Percentiles rank a stretch among this genome's conserved stretches.
Evolutionary conservation across 2,329 filamentous ascomycete species (phyloP).

Genomic region (Penicillium sp.): DNA sequence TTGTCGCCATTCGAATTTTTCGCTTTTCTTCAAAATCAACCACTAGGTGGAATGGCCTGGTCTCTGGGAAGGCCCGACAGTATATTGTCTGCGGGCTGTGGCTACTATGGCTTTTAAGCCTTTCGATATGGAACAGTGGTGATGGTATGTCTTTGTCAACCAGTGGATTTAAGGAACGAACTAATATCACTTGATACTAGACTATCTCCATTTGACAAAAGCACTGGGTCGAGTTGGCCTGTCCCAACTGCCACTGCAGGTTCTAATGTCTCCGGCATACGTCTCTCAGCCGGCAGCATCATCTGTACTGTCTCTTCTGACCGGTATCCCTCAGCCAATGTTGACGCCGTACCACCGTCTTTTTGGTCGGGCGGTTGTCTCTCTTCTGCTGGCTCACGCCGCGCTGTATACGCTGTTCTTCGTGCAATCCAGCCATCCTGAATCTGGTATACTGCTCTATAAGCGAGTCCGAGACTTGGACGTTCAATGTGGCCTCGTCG

Average conservation of each 20-base stretch:
- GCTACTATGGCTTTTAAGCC: constrained; percentile 51
- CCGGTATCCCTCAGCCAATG: constrained; percentile 52
- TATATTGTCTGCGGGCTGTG: constrained; percentile 49
- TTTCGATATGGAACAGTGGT: constrained; percentile 51
- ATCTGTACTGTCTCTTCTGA: constrained; percentile 52
- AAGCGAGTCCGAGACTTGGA: constrained; percentile 57
- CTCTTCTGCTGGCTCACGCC: constrained; percentile 53
- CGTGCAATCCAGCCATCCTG: constrained; percentile 42
- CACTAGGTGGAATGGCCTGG: constrained; percentile 47
- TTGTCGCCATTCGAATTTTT: constrained; percentile 40
- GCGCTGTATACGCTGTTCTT: constrained; percentile 59
- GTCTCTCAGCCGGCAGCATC: constrained; percentile 43
- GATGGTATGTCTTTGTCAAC: constrained; percentile 44
- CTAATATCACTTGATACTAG: constrained; percentile 32
- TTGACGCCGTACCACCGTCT: constrained; percentile 58
- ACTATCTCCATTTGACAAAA: constrained; percentile 63
- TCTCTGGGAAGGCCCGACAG: constrained; percentile 45
- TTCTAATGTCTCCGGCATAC: constrained; percentile 49
- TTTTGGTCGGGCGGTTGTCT: constrained; percentile 54
- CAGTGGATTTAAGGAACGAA: neutral
- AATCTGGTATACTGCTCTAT: constrained; percentile 41
- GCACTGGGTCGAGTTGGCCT: constrained; percentile 58
- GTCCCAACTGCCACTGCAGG: constrained; percentile 60
- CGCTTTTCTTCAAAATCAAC: constrained; percentile 1
- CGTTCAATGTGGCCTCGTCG: constrained; percentile 55